phyloP scores from a whole-genome alignment of 345 rosid genomes.

The Brassica rapa region DNA sequence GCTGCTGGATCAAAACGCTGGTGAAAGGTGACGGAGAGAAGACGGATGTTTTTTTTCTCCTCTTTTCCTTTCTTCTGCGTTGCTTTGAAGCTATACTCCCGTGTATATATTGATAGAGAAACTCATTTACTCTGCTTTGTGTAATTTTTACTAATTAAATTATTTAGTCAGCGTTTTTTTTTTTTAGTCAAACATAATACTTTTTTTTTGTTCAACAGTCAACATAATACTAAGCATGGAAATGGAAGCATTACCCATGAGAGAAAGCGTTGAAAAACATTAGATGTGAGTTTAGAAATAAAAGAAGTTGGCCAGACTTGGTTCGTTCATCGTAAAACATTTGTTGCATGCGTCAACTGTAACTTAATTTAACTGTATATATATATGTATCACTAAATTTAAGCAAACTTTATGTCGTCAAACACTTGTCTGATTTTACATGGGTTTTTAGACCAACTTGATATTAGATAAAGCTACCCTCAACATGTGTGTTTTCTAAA shows the following conservation, averaged over 20 bases:
- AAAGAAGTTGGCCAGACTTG: not conserved
- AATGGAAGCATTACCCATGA: not conserved
- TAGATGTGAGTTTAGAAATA: not conserved
- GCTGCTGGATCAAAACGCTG: constrained; percentile 30
- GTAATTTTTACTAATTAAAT: no score
- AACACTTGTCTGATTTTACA: not conserved
- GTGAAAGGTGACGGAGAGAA: constrained; percentile 25
- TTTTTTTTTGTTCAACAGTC: no score
- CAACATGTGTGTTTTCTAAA: not conserved
- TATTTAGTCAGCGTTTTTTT: not conserved
- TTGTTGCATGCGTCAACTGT: not conserved
- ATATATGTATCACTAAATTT: no score
- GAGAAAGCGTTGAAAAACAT: no score
- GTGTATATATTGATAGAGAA: not conserved
- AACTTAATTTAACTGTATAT: not conserved
- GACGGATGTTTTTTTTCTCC: constrained; percentile 8
- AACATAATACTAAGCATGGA: not conserved
- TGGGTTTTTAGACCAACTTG: not conserved
- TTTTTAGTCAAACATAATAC: not conserved
- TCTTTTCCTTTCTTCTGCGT: constrained; percentile 10
- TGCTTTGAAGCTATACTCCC: constrained; percentile 28
- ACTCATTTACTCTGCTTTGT: not conserved
- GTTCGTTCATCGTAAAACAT: not conserved
- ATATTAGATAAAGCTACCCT: not conserved
- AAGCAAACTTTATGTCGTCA: not conserved